Evolutionary conservation across 192 early-diverging fungal species (phyloP), one percentile per base, ranked within the genome.

Genomic region (Powellomyces hirtus): DNA sequence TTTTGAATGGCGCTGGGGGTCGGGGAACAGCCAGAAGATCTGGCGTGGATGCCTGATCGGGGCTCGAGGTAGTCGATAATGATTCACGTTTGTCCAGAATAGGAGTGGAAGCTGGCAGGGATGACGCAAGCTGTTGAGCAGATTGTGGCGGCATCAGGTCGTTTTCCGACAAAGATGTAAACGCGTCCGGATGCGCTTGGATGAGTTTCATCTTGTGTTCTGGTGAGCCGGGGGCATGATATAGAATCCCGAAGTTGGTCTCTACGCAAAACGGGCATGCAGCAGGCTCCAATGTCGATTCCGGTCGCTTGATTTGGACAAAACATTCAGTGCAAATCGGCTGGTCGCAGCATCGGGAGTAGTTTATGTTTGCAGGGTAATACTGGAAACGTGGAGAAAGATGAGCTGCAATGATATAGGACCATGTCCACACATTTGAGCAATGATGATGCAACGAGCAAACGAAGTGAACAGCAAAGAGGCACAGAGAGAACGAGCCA

Each of bases 271-370:
- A 97, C 0, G 95, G 95, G 64, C 95, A 97, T 34, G 78, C 72
- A 11, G 92, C 88, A 0, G 91, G 83, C 34, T 91, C 92, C 44
- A 86, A 65, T 10, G 63, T 86, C 33, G 73, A 51, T 44, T 84
- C 84, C 45, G 91, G 87, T 33, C 95, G 88, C 71, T 93, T 91
- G 58, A 97, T 92, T 82, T 97, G 94, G 44, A 96, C 89, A 84
- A 97, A 97, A 72, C 95, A 97, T 67, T 97, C 95, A 11, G 94
- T 94, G 80, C 95, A 97, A 61, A 97, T 92, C 7, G 95, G 94
- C 69, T 96, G 90, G 72, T 92, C 90, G 79, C 95, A 97, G 78
- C 95, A 97, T 31, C 90, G 78, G 18, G 94, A 91, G 72, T 90
- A 87, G 79, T 97, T 97, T 77, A 93, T 92, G 77, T 95, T 93